These are phyloP conservation scores for Leptomonas pyrrhocoris DNA, from an alignment of 208 protist genomes.

Conservation along the genomic window DNA sequence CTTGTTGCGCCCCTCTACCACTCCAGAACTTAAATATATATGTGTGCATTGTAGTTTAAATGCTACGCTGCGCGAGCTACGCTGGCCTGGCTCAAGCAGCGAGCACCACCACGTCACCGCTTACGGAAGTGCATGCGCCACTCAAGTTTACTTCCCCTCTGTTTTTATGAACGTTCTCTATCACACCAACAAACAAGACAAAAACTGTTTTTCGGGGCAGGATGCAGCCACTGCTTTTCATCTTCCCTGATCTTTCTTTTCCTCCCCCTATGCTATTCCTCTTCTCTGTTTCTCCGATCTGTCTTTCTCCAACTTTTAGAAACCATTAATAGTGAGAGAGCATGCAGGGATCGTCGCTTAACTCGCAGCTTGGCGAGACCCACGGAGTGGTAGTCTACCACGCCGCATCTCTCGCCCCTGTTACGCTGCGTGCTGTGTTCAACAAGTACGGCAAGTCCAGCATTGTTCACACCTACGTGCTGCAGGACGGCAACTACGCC, in stretches of 20 bases:
- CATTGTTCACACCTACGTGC: slow-evolving; percentile 28
- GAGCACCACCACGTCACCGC: no score
- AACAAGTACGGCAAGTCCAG: slow-evolving; percentile 38
- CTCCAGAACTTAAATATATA: no score
- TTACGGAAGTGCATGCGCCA: no score
- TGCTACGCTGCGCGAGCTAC: no score
- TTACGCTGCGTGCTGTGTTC: slow-evolving; percentile 24
- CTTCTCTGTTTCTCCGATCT: background rate
- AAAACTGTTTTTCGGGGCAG: no score
- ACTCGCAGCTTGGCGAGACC: slow-evolving; percentile 41
- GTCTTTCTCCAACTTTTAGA: background rate
- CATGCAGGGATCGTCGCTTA: slow-evolving; percentile 20
- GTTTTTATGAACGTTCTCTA: background rate
- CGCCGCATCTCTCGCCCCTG: slow-evolving; percentile 20
- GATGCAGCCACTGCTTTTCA: no score
- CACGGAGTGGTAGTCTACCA: slow-evolving; percentile 51
- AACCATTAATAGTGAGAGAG: background rate
- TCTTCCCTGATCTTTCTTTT: no score
- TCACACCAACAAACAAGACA: no score
- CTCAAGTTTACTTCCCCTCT: background rate
- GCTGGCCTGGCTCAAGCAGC: no score
- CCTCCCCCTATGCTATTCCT: background rate
- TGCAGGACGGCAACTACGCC: slow-evolving; percentile 36
- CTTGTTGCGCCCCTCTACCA: background rate
- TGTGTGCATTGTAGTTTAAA: no score